Evolutionary conservation across 106 monocot genomes (phyloP), one percentile per base, ranked within the genome.

Genomic region (Alisma plantagoaquatica): DNA sequence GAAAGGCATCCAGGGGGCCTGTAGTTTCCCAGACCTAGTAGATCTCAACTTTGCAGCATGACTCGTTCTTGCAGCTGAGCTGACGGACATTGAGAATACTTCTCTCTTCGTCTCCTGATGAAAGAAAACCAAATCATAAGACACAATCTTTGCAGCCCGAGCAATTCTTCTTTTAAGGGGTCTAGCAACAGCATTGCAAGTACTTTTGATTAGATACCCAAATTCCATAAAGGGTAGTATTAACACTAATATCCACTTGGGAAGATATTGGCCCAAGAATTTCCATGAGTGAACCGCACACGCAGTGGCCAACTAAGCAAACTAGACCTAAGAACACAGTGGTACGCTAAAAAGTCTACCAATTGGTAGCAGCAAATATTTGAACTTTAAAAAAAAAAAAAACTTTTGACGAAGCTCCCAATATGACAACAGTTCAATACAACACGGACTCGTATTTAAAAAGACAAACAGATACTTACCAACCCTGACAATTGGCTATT

Each of bases 1-100:
- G 31, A 93, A 93, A 1, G 92, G 92, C 92, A 93, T 87, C 92
- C 92, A 87, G 2, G 87, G 92, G 12, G 92, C 63, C 19, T 76
- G 62, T 33, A 72, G 49, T 62, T 49, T 68, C 28, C 66, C 50
- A 55, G 54, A n/a, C 26, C 49, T 33, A 11, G 24, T 23, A 31
- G 31, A 21, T 33, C 53, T 44, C 42, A 51, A 28, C 2, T 27
- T 53, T 46, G 50, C 26, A 38, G 33, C 38, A 23, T 54, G n/a
- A n/a, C n/a, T n/a, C n/a, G n/a, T n/a, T n/a, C n/a, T n/a, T n/a
- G n/a, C n/a, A n/a, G n/a, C n/a, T n/a, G n/a, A n/a, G n/a, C n/a
- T 50, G 43, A 51, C 31, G 19, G 49, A 59, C 54, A 46, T 25
- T 23, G 55, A 42, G 41, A 57, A 17, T 10, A 10, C 27, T 2